Base-by-base conservation (phyloP, 345 rosid species). In the Odontarrhena argentea region DNA sequence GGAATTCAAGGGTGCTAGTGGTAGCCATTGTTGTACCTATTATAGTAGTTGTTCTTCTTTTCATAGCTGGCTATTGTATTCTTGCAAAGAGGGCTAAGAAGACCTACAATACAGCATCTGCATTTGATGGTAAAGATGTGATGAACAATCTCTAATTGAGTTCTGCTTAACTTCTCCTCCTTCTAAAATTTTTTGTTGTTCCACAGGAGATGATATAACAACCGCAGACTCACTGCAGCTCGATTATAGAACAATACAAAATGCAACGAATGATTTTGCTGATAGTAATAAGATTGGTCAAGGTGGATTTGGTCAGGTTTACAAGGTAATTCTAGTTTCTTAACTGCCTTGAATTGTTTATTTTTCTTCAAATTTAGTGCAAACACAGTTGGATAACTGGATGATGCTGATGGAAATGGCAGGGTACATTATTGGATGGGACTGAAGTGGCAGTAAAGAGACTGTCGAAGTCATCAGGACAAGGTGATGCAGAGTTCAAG, bases 301-400 rank as follows among this genome's bases (percentile, higher is more conserved):
- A 74, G 94, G 94, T 35, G 96, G 89, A 41, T 87, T 87, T 56
- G 87, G 94, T 12, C 82, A 53, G 22, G 92, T 90, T 73, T 87
- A 76, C 80, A 76, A 76, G 89, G 91, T 85, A 74, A 22, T 13
- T 12, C 2, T 40, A 11, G 32, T 53, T 70, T 22, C 44, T 69
- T 10, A 15, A n/a, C 50, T 47, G 10, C 52, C 34, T 40, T 32
- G 11, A 32, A 28, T 8, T 25, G 10, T 25, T 35, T 32, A 32
- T n/a, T 68, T 47, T 1, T 34, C 26, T 18, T 56, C 7, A 56
- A 25, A 11, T 3, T 28, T 63, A 34, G 3, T 14, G n/a, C 8
- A 34, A 51, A 35, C 7, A 51, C 13, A 4, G 30, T 4, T 51
- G 18, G 1, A 6, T 46, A 37, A 45, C 0, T 37, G 28, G 26